Evolutionary conservation across 139 green algal genomes (phyloP), one percentile per base, ranked within the genome.

Genomic region (Mesotaenium endlicherianum): DNA sequence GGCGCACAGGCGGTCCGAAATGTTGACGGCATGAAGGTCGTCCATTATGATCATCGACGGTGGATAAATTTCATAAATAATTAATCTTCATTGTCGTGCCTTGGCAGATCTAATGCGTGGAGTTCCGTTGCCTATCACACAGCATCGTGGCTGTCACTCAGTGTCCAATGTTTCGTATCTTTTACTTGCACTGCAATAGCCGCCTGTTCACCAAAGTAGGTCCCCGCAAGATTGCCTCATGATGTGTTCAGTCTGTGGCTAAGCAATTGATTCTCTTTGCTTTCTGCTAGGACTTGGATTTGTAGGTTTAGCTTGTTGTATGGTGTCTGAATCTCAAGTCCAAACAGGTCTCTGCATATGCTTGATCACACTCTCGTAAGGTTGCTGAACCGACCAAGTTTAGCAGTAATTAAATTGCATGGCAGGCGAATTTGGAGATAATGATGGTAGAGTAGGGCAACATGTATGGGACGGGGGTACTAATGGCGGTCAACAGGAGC

Each of bases 381-480:
- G n/a, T 68, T 68, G n/a, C 34, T 68, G 55, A 20, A 20, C 36
- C 36, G 55, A 3, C n/a, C n/a, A n/a, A n/a, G n/a, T n/a, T n/a
- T n/a, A n/a, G n/a, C n/a, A n/a, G n/a, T n/a, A n/a, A n/a, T n/a
- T n/a, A n/a, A n/a, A n/a, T n/a, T n/a, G n/a, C 38, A 76, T 76
- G 68, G 68, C 68, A 30, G 68, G 68, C 41, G 68, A 76, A 50
- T 76, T 58, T 68, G 42, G 41, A 76, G 68, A 50, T 36, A 64
- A 60, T 49, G 20, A 49, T 36, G 42, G 26, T 26, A 26, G 30
- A 50, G 31, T n/a, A 30, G 68, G 14, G 60, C 34, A 72, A 14
- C 60, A 72, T 6, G 8, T 30, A 14, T 8, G 14, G 8, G 60
- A 72, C 14, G 60, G 14, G 60, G 60, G 14, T 30, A 16, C 60